These are phyloP conservation scores for Desmodesmus armatus DNA, from an alignment of 139 green algal genomes.

Conservation along the genomic window DNA sequence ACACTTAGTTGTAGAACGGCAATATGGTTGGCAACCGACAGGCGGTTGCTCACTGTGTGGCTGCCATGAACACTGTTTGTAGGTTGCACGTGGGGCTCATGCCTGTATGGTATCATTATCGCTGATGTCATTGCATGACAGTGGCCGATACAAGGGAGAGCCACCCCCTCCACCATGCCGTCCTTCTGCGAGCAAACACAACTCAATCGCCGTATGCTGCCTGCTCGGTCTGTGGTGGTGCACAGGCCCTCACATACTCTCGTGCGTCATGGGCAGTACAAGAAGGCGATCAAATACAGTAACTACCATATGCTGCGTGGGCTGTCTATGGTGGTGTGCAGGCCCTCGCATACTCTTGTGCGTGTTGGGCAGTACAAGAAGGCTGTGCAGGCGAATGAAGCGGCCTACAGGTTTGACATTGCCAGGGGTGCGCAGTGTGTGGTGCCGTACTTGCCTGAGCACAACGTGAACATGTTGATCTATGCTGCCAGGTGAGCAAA, in stretches of 20 bases:
- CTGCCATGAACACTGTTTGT: too few relatives aligned
- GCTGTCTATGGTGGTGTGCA: not conserved
- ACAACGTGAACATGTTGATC: slow-evolving; percentile 63
- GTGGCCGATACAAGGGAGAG: not conserved
- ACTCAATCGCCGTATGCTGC: not conserved
- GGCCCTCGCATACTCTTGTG: slow-evolving; percentile 18
- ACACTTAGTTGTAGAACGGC: too few relatives aligned
- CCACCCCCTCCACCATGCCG: not conserved
- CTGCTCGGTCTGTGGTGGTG: not conserved
- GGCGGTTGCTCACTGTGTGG: too few relatives aligned
- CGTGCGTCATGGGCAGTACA: slow-evolving; percentile 49
- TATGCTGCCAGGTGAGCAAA: slow-evolving; percentile 53
- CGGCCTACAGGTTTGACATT: slow-evolving; percentile 52
- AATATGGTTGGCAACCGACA: too few relatives aligned
- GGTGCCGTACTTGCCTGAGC: slow-evolving; percentile 56
- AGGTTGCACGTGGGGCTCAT: too few relatives aligned
- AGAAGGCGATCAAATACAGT: not conserved
- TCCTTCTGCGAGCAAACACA: not conserved
- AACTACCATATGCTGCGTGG: not conserved
- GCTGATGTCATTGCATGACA: not conserved
- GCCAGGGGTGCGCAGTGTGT: slow-evolving; percentile 38
- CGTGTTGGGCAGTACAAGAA: slow-evolving; percentile 52
- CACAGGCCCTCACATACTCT: slow-evolving; percentile 20
- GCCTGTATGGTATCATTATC: too few relatives aligned
- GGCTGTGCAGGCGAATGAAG: slow-evolving; percentile 58